Base-by-base conservation (phyloP, 176 grass and related monocot genomes). In the Avena eriantha region DNA sequence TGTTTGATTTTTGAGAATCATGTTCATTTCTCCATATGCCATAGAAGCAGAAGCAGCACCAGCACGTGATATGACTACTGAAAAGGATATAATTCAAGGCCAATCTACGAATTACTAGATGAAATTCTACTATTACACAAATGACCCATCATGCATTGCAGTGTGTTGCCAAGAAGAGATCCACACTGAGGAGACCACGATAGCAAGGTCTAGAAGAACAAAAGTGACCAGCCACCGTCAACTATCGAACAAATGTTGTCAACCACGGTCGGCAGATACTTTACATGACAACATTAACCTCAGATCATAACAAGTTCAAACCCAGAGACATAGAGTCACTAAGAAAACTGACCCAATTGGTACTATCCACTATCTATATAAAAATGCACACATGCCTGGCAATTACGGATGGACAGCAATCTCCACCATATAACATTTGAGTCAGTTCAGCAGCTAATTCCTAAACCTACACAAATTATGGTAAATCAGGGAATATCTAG, bases 281-380 rank as follows among this genome's bases (percentile, higher is more conserved):
- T 29, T 59, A 59, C 39, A 69, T 57, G 29, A 17, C 5, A 41
- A 23, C 9, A 69, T 41, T 61, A 49, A 89, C 73, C 58, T 80
- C 43, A 23, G 29, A 82, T 3, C 18, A 81, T 51, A 49, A 76
- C 23, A 76, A 76, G 54, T 33, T 80, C 41, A 69, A 78, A 78
- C 31, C 10, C 51, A 21, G 21, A 76, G 11, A 33, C 55, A 84
- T 29, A 53, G 8, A 18, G 4, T 63, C 17, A 46, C 43, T 21
- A 8, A 73, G 35, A 48, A 65, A 64, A 84, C 18, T 46, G 51
- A 46, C 17, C 48, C 5, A 53, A 78, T 26, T 35, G 41, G 58
- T 58, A 74, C 2, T 51, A 71, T 66, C 17, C 49, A 74, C 0
- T 51, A 70, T 65, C 8, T 45, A 14, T n/a, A 80, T 23, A 48